These are phyloP conservation scores for Corniculantispora saksenae DNA, from an alignment of 2,329 filamentous ascomycete genomes.

Conservation along the genomic window DNA sequence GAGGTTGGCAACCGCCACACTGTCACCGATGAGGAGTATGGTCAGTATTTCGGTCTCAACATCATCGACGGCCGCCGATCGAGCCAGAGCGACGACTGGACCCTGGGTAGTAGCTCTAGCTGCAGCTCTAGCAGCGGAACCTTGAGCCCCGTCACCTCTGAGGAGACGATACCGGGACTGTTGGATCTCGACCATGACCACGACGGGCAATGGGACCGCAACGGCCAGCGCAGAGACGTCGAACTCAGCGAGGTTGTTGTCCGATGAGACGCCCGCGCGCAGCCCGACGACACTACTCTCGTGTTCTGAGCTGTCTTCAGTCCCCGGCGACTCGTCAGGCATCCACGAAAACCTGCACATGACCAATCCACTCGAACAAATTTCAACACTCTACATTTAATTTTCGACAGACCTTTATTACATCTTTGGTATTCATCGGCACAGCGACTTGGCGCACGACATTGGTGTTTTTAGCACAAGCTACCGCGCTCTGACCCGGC, in stretches of 20 bases:
- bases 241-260: constrained; percentile 50
- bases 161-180: constrained; percentile 40
- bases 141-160: constrained; percentile 51
- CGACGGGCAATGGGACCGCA: constrained; percentile 42
- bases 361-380: constrained; percentile 28
- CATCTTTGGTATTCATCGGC: constrained; percentile 44
- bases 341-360: not conserved
- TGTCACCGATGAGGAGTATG: constrained; percentile 48
- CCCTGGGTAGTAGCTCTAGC: constrained; percentile 79
- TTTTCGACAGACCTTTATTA: constrained; percentile 35
- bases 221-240: constrained; percentile 40
- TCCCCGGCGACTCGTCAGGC: not conserved
- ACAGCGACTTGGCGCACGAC: constrained; percentile 42
- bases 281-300: too few species aligned
- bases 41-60: constrained; percentile 49
- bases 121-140: constrained; percentile 50
- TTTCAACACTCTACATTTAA: constrained; percentile 30
- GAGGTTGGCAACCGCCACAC: constrained; percentile 70
- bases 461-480: constrained; percentile 23
- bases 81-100: constrained; percentile 82
- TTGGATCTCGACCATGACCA: constrained; percentile 38
- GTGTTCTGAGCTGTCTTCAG: too few species aligned
- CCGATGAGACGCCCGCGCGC: constrained; percentile 19
- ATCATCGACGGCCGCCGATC: constrained; percentile 44
- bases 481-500: not conserved